phyloP scores from a whole-genome alignment of 2,329 filamentous ascomycete genomes.

The Aureobasidium melanogenum region DNA sequence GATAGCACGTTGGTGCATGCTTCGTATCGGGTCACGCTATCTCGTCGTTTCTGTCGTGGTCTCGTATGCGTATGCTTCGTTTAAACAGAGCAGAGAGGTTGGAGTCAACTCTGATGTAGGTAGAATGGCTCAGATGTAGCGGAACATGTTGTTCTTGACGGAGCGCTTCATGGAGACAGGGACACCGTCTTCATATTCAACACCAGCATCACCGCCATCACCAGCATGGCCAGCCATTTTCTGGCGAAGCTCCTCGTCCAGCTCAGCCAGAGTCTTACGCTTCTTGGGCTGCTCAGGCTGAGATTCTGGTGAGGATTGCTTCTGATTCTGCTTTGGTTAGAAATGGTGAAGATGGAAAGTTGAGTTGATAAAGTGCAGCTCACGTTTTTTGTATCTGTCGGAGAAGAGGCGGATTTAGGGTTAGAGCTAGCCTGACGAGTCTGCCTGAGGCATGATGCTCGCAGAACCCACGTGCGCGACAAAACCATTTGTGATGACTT shows the following conservation, averaged over 20 bases:
- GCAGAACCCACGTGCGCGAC: background rate
- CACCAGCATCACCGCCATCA: slow-evolving; percentile 54
- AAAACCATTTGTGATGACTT: background rate
- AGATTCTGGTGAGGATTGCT: background rate
- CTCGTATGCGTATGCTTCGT: too few species aligned
- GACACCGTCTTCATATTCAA: slow-evolving; percentile 68
- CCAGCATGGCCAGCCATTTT: slow-evolving; percentile 60
- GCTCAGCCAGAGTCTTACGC: slow-evolving; percentile 50
- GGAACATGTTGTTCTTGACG: slow-evolving; percentile 70
- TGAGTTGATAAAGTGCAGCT: background rate
- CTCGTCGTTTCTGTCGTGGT: background rate
- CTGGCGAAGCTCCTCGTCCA: slow-evolving; percentile 57
- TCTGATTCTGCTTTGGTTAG: background rate
- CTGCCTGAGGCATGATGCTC: background rate
- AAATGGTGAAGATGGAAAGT: background rate
- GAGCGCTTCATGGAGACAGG: slow-evolving; percentile 64
- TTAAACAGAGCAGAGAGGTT: too few species aligned
- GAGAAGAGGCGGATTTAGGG: slow-evolving; percentile 7
- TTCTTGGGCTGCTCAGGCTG: slow-evolving; percentile 11
- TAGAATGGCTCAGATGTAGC: slow-evolving; percentile 50
- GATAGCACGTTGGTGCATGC: too few species aligned
- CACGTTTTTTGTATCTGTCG: background rate
- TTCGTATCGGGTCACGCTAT: background rate
- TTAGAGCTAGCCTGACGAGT: slow-evolving; percentile 3
- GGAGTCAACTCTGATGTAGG: too few species aligned